Percentiles rank a stretch among this genome's conserved stretches.
These are phyloP conservation scores for Globisporangium parvum DNA, from an alignment of 352 stramenopile species.

Conservation along the genomic window DNA sequence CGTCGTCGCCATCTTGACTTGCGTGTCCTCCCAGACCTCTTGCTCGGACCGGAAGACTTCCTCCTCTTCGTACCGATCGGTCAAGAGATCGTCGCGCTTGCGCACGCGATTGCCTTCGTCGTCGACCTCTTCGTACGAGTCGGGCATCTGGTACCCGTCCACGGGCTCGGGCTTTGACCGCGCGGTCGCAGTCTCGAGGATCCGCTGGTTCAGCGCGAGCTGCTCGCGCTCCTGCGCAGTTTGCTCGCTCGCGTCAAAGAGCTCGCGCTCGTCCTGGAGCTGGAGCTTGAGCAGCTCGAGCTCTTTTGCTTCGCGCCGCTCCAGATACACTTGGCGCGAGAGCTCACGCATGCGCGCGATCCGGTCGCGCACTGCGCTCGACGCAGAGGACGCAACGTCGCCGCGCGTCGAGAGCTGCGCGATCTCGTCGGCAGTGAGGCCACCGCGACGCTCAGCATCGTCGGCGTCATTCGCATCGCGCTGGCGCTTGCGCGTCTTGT, in stretches of 20 bases:
- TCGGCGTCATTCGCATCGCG: constrained; percentile 28
- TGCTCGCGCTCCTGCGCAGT: constrained; percentile 82
- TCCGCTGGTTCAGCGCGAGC: constrained; percentile 81
- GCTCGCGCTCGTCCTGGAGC: constrained; percentile 68
- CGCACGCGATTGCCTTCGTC: constrained; percentile 85
- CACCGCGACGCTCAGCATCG: constrained; percentile 9
- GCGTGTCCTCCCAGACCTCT: constrained; percentile 97
- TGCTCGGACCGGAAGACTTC: constrained; percentile 95
- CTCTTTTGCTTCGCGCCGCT: constrained; percentile 97
- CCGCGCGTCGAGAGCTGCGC: constrained; percentile 75
- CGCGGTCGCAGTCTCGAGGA: constrained; percentile 85
- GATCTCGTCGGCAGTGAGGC: constrained; percentile 75
- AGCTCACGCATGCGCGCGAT: constrained; percentile 84
- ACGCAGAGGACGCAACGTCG: constrained; percentile 37
- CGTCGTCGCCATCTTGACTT: constrained; percentile 86
- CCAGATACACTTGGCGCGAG: constrained; percentile 94
- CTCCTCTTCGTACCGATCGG: constrained; percentile 91
- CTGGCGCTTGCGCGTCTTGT: constrained; percentile 53
- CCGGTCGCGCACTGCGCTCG: constrained; percentile 40
- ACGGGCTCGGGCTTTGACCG: constrained; percentile 46
- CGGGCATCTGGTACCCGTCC: constrained; percentile 93
- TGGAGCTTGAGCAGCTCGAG: constrained; percentile 90
- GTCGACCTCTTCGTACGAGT: constrained; percentile 93
- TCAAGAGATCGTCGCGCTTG: constrained; percentile 91
- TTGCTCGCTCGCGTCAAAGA: constrained; percentile 76